These are phyloP conservation scores for Saprolegnia diclina DNA, from an alignment of 352 stramenopile species.

Conservation along the genomic window DNA sequence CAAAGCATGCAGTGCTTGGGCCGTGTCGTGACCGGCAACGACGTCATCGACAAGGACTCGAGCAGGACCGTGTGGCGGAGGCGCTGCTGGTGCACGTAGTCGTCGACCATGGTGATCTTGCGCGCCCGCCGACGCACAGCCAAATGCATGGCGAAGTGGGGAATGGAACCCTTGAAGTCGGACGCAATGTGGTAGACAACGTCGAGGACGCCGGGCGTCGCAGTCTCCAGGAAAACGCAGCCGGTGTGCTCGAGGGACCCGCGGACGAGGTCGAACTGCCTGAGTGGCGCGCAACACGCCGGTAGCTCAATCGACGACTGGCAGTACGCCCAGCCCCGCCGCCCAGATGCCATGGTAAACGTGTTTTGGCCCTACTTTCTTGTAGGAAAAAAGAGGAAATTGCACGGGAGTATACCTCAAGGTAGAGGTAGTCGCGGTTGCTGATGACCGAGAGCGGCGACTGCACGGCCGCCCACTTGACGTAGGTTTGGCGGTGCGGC, in stretches of 20 bases:
- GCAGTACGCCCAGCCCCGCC: slow-evolving; percentile 4
- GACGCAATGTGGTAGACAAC: not conserved
- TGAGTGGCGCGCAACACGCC: not conserved
- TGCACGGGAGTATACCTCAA: not conserved
- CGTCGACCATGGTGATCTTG: not conserved
- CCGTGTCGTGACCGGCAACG: not conserved
- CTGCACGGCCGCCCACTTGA: not conserved
- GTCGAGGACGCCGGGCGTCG: slow-evolving; percentile 4
- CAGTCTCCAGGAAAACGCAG: slow-evolving; percentile 7
- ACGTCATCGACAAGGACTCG: not conserved
- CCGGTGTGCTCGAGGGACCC: slow-evolving; percentile 7
- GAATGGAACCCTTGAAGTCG: slow-evolving; percentile 3
- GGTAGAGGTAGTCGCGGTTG: slow-evolving; percentile 13
- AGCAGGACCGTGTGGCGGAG: not conserved
- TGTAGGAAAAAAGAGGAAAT: not conserved
- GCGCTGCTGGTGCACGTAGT: slow-evolving; percentile 9
- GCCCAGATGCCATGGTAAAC: not conserved
- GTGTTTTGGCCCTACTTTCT: not conserved
- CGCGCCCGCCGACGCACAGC: not conserved
- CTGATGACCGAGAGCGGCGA: not conserved
- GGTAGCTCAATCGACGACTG: slow-evolving; percentile 11
- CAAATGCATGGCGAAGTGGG: not conserved
- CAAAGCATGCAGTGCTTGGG: slow-evolving; percentile 13
- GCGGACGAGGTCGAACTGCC: not conserved
- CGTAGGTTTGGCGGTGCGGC: slow-evolving; percentile 1